Evolutionary conservation across 1,284 basidiomycete genomes (phyloP), one percentile per base, ranked within the genome.

Genomic region (Tylopilus microsporus): DNA sequence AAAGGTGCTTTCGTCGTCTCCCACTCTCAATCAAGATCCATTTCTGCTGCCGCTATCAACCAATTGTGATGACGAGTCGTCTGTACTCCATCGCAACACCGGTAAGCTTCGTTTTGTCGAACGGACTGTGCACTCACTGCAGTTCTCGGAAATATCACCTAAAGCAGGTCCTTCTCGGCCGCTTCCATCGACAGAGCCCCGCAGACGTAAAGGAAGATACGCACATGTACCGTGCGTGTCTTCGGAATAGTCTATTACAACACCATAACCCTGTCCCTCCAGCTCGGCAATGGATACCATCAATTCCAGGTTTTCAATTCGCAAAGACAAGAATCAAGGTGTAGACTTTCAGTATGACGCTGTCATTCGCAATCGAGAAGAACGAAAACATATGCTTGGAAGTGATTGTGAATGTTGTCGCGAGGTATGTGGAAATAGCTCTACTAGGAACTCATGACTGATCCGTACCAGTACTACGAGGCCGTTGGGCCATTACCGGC

Each of bases 341-440:
- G 60, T 84, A 8, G 74, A 75, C 47, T 87, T 82, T 52, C 83
- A 86, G 65, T 95, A 81, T 67, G 86, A 93, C 54, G 84, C 87
- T 54, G 90, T 92, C 32, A 89, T 92, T 36, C 78, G 93, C 39
- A 78, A 77, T 53, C 89, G 81, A 67, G 79, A 82, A 16, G 81
- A 83, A 49, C 77, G 94, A 48, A 80, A 79, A 65, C 75, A 77
- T 60, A 80, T 96, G 79, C 79, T 88, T 52, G 94, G 82, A 7
- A 84, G 79, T 1, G 91, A 92, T 63, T 97, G 94, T 71, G 89
- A 91, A 66, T 89, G 86, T 61, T 97, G 94, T 71, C 81, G 79
- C 48, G 89, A 87, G 53, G 93, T 92, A 67, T 63, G 85, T 77
- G n/a, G 36, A 43, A 34, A 53, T 21, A 30, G 49, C 43, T 18